Conservation (phyloP, 257 asterid genomes). For the Solanum gracilifrons region DNA sequence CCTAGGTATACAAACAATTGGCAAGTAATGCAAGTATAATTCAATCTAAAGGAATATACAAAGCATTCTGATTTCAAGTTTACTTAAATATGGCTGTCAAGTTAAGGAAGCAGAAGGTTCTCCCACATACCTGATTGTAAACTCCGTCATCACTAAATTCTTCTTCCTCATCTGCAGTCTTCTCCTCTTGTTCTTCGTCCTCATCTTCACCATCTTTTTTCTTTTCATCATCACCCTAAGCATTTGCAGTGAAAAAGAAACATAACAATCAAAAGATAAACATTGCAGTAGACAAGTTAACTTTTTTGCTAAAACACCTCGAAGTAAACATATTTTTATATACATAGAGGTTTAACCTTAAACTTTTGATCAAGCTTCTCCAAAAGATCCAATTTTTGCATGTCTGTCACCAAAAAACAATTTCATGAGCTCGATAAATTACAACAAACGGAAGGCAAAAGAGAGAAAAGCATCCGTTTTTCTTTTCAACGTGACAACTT, state of each 20-base stretch:
- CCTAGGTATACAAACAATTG: neutral
- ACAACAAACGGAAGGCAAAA: neutral
- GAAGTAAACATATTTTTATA: neutral
- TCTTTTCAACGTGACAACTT: neutral
- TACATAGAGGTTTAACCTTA: constrained; percentile 16
- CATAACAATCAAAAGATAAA: neutral
- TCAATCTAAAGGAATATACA: neutral
- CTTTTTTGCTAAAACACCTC: neutral
- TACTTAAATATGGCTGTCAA: neutral
- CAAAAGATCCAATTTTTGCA: constrained; percentile 33
- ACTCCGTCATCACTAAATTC: constrained; percentile 56
- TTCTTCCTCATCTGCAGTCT: constrained; percentile 39
- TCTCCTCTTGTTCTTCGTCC: constrained; percentile 43
- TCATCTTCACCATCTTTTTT: constrained; percentile 45
- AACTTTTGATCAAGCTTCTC: constrained; percentile 42
- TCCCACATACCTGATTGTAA: constrained; percentile 39
- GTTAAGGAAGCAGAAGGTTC: neutral
- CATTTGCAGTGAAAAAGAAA: neutral
- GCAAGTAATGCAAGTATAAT: neutral
- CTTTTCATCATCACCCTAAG: constrained; percentile 31
- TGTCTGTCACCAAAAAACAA: constrained; percentile 14
- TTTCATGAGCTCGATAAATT: neutral
- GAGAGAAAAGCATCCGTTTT: neutral
- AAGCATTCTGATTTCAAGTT: neutral
- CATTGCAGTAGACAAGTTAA: neutral